These are phyloP conservation scores for Aspergillus unguis DNA, from an alignment of 2,329 filamentous ascomycete species.

Conservation along the genomic window DNA sequence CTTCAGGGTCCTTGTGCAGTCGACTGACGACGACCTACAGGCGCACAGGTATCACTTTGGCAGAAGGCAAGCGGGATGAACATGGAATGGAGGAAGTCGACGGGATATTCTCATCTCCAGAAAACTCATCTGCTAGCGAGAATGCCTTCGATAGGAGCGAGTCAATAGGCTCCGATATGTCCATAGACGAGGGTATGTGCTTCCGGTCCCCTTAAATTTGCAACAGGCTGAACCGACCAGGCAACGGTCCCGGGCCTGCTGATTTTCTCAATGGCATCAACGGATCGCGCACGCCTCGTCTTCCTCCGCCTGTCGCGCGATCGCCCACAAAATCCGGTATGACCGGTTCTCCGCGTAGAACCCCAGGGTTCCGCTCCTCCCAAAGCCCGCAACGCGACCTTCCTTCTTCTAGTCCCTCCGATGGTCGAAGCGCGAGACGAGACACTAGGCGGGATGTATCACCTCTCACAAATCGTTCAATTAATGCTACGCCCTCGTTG, in stretches of 20 bases:
- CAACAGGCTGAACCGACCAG: conserved; percentile 20
- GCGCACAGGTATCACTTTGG: conserved; percentile 82
- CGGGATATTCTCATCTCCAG: conserved; percentile 83
- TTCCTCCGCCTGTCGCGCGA: conserved; percentile 41
- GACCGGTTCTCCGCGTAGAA: conserved; percentile 42
- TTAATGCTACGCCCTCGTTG: conserved; percentile 29
- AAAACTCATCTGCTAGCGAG: conserved; percentile 52
- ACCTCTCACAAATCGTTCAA: conserved; percentile 35
- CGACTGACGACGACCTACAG: conserved; percentile 46
- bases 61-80: conserved; percentile 81
- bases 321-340: conserved; percentile 47
- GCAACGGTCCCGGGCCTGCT: conserved; percentile 40
- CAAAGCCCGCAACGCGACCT: conserved; percentile 34
- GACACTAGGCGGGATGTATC: conserved; percentile 30
- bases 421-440: conserved; percentile 27
- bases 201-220: neutral
- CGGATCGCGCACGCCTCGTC: conserved; percentile 32
- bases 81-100: conserved; percentile 88
- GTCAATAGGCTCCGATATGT: conserved; percentile 58
- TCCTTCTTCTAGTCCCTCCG: conserved; percentile 39
- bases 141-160: conserved; percentile 34
- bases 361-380: conserved; percentile 42
- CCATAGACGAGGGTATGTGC: conserved; percentile 59
- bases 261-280: conserved; percentile 39
- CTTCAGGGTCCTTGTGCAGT: neutral